Evolutionary conservation across 2,329 filamentous ascomycete species (phyloP).

Genomic region (Fusarium napiforme): DNA sequence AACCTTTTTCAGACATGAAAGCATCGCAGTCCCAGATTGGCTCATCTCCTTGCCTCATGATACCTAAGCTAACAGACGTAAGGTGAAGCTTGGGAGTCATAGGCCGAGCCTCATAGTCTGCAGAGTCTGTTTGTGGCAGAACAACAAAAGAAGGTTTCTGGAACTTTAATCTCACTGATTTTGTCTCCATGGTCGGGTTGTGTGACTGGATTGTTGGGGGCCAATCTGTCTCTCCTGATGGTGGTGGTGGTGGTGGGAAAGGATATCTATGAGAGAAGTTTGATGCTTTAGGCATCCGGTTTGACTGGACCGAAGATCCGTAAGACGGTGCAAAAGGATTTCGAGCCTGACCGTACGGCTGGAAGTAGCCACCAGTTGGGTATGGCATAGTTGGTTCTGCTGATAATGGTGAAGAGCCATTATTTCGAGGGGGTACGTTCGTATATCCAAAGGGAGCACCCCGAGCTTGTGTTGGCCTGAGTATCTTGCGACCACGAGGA

Average conservation of each 20-base stretch:
- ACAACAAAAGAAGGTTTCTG: constrained; percentile 19
- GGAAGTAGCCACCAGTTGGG: background rate
- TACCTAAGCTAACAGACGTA: background rate
- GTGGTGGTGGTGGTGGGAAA: background rate
- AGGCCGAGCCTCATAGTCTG: constrained; percentile 4
- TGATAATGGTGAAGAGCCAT: background rate
- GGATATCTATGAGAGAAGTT: no score
- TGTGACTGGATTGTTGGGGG: rapidly evolving
- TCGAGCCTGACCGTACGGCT: background rate
- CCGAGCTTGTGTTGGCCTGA: background rate
- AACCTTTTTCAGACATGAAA: background rate
- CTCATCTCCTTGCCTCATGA: constrained; percentile 7
- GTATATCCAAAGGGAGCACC: no score
- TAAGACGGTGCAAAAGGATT: background rate
- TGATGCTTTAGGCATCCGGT: background rate
- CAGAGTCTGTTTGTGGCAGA: constrained; percentile 2
- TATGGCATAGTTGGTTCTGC: background rate
- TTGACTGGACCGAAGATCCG: background rate
- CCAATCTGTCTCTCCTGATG: background rate
- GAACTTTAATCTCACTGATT: background rate
- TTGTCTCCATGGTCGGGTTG: background rate
- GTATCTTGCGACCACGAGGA: background rate
- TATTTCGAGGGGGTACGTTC: background rate
- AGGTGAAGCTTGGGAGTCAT: background rate
- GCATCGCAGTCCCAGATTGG: constrained; percentile 16